Evolutionary conservation across 768 basidiomycete genomes (phyloP).

Genomic region (Sutorius australiensis): DNA sequence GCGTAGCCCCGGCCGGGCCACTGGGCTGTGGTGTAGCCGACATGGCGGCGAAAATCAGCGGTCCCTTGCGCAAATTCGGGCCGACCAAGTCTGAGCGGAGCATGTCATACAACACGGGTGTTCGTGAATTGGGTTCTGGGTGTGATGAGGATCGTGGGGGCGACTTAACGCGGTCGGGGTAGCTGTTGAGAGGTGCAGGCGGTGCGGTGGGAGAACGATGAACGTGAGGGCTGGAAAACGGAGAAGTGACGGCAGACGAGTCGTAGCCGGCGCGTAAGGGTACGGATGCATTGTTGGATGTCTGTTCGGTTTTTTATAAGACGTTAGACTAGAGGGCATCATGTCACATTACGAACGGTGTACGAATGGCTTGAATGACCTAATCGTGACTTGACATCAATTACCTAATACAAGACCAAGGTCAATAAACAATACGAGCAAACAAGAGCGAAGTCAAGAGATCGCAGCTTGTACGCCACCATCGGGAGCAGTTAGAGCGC

Average conservation of each 20-base stretch:
- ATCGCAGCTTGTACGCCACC: conserved; percentile 1
- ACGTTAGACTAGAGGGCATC: conserved; percentile 14
- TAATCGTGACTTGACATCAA: conserved; percentile 19
- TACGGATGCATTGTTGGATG: not conserved
- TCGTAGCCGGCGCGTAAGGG: not conserved
- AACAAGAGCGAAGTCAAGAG: conserved; percentile 12
- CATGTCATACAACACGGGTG: conserved; percentile 21
- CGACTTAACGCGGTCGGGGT: conserved; percentile 8
- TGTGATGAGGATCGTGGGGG: conserved; percentile 8
- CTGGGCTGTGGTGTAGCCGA: conserved; percentile 27
- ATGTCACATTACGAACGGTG: conserved; percentile 22
- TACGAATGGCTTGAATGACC: conserved; percentile 10
- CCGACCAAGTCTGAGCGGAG: conserved; percentile 17
- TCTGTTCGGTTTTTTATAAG: conserved; percentile 24
- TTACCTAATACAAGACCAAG: conserved; percentile 25
- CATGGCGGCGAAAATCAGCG: conserved; percentile 64
- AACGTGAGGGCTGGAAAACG: conserved; percentile 3
- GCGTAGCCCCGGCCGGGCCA: not conserved
- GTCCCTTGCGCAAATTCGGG: conserved; percentile 40
- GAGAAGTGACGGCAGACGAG: not conserved
- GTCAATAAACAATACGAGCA: conserved; percentile 13
- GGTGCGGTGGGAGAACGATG: conserved; percentile 10
- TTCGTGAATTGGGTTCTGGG: not conserved
- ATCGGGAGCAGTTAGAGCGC: not conserved
- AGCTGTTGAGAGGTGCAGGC: conserved; percentile 21